Evolutionary conservation across 306 rosid species (phyloP).

Genomic region (Gastrolobium villosum): DNA sequence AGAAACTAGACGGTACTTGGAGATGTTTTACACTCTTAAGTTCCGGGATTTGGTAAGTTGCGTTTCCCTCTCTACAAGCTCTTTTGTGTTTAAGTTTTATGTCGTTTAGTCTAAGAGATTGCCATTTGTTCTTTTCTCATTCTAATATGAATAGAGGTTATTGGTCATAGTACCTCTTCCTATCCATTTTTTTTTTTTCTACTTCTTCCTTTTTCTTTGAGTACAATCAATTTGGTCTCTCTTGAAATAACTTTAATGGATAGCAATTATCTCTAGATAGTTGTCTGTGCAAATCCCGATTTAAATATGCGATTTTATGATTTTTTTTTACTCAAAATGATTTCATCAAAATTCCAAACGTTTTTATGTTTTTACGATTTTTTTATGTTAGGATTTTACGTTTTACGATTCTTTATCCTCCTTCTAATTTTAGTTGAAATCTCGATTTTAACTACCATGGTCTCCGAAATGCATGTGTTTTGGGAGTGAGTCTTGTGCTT

Average conservation of each 20-base stretch:
- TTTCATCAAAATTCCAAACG: too few relatives aligned
- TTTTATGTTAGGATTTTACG: too few relatives aligned
- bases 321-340: too few relatives aligned
- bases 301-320: too few relatives aligned
- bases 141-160: neutral
- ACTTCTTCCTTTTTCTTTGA: neutral
- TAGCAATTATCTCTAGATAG: neutral
- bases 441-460: too few relatives aligned
- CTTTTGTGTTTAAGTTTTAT: slow-evolving; percentile 6
- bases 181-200: neutral
- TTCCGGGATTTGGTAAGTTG: slow-evolving; percentile 74
- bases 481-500: neutral
- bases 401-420: too few relatives aligned
- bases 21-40: slow-evolving; percentile 85
- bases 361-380: too few relatives aligned
- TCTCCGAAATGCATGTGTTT: too few relatives aligned
- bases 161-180: neutral
- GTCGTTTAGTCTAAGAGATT: neutral
- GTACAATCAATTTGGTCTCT: neutral
- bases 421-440: too few relatives aligned
- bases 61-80: neutral
- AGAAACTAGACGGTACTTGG: slow-evolving; percentile 75
- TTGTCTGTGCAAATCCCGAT: too few relatives aligned
- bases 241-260: neutral
- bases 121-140: neutral